Base-by-base conservation (phyloP, 164 flowering plant genomes). In the Cinnamomum micranthum region DNA sequence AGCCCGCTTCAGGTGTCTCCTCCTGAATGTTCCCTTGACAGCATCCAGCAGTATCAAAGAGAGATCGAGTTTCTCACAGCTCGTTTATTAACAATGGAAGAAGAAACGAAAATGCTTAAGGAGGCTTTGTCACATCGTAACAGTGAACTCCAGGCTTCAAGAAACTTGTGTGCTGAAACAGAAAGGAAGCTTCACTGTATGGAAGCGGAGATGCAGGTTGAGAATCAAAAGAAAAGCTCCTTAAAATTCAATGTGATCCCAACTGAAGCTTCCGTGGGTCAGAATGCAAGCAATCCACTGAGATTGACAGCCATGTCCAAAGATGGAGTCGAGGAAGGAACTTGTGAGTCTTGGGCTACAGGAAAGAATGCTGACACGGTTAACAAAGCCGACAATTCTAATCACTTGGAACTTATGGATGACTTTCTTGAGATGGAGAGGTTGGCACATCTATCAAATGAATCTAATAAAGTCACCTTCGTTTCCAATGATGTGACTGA, bases 371-470 rank as follows among this genome's bases (percentile, higher is more conserved):
- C 25, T 67, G 88, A 82, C 59, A 89, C 84, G 76, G 63, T 82
- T 72, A 83, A 69, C 55, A 90, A 83, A 72, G 72, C 82, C 65
- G 92, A 88, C 31, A 85, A 69, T 74, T 76, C 85, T 25, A 88
- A 74, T 68, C 84, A 83, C 66, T 71, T 90, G 85, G 93, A 90
- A 73, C 88, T 93, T 68, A 95, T 95, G 97, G 95, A 92, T 84
- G 99, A 95, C 80, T 95, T 95, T 79, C 82, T 94, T 62, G 98
- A 95, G 86, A 93, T 95, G 98, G 99, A 95, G 85, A 95, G 88
- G 79, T 82, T 95, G 75, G 99, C 98, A n/a, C 76, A 88, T 77
- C 77, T 78, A 35, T 77, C 92, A 41, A 79, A 81, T 27, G 86
- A 86, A 28, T 82, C 90, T 50, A 85, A 86, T 80, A 86, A 82